phyloP scores from a whole-genome alignment of 768 basidiomycete species.

The Botryobasidium botryosum region DNA sequence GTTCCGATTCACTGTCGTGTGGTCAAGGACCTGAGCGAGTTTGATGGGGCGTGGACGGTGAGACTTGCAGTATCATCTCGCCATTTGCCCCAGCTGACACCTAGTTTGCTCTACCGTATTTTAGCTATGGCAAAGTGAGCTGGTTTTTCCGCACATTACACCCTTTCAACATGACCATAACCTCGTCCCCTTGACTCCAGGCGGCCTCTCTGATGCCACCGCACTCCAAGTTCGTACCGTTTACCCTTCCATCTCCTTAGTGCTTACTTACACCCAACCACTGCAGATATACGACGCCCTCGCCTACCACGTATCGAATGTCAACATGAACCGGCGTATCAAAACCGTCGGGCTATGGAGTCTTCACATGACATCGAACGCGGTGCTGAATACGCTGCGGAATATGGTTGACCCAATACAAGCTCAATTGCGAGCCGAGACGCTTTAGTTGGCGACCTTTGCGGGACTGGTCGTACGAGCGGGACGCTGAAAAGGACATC shows the following conservation, averaged over 20 bases:
- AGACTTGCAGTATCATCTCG: conserved; percentile 23
- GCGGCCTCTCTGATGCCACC: conserved; percentile 83
- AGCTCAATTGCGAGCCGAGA: too few species aligned
- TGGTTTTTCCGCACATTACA: too few species aligned
- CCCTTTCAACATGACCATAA: too few species aligned
- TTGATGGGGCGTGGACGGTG: conserved; percentile 95
- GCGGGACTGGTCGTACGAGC: too few species aligned
- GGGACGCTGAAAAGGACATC: too few species aligned
- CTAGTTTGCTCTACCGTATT: conserved; percentile 3
- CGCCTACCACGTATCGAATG: conserved; percentile 85
- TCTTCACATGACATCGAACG: conserved; percentile 80
- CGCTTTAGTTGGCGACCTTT: too few species aligned
- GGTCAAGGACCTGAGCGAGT: conserved; percentile 66
- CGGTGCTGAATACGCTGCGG: conserved; percentile 63
- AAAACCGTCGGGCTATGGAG: conserved; percentile 90
- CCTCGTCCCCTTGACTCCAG: conserved; percentile 24
- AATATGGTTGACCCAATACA: conserved; percentile 71
- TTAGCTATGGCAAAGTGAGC: conserved; percentile 89
- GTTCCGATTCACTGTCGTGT: conserved; percentile 88
- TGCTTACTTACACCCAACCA: conserved; percentile 1
- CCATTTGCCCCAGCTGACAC: neutral
- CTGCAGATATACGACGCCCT: conserved; percentile 72
- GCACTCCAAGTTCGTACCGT: conserved; percentile 48
- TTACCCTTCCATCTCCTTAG: too few species aligned
- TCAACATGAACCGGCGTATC: conserved; percentile 75